Base-by-base conservation (phyloP, 768 basidiomycete species). In the Podaxis sp. region DNA sequence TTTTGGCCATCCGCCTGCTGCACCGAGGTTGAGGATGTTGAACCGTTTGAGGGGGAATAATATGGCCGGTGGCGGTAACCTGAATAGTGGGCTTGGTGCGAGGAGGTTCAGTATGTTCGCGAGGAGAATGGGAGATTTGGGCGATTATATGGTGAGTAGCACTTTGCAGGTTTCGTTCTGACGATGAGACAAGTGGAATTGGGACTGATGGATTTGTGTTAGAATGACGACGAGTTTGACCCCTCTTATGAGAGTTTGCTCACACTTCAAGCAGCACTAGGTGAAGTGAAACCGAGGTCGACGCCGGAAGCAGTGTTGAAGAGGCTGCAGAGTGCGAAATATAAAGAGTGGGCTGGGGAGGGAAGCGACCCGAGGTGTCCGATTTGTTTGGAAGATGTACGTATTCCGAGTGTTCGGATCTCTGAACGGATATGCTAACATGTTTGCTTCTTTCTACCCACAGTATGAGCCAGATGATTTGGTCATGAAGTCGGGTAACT, bases 381-480 rank as follows among this genome's bases (percentile, higher is more conserved):
- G 1, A 93, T 94, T 57, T 94, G 92, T 69, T 73, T 93, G 65
- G 91, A 93, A 64, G 91, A 94, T 73, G 91, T 91, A 69, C 57
- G 89, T 80, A 1, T 15, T 59, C 63, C 15, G 22, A 53, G 6
- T 13, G 51, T 24, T 25, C 40, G 7, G 17, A 64, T 9, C n/a
- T 57, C 53, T 29, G n/a, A 50, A 27, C 4, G 11, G 37, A 27
- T 17, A 55, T 60, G 41, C 29, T 68, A 46, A 69, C 64, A 22
- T 15, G 17, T 40, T 52, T 56, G 50, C 50, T 64, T 52, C 43
- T 46, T 46, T 17, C 17, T 46, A 46, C n/a, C 43, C 43, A 4
- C 58, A 93, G 91, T 94, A 93, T 65, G 74, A 77, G 57, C 76
- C 81, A 2, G 71, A 73, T n/a, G 91, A 93, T 66, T 67, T 77